phyloP scores from a whole-genome alignment of 768 basidiomycete species.

The Sarcomyxa edulis region DNA sequence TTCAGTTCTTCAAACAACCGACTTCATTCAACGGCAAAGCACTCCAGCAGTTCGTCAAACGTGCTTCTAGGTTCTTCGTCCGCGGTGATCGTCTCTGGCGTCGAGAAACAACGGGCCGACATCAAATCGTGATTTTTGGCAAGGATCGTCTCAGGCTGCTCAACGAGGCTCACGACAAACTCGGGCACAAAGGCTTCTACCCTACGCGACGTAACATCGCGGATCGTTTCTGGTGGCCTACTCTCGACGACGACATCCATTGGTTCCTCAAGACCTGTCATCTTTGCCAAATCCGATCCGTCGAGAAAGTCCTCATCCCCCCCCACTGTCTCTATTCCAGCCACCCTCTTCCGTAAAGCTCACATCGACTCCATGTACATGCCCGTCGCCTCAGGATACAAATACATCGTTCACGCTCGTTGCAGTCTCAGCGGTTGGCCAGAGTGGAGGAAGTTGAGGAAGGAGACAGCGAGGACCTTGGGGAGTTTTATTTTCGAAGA shows the following conservation, averaged over 20 bases:
- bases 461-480: constrained; percentile 20
- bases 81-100: constrained; percentile 14
- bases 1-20: no score
- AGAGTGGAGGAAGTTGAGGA: constrained; percentile 21
- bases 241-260: constrained; percentile 14
- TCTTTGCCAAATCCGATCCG: constrained; percentile 18
- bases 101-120: constrained; percentile 11
- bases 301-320: no score
- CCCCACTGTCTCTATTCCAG: constrained; percentile 16
- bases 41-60: no score
- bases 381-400: constrained; percentile 23
- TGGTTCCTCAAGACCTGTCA: constrained; percentile 23
- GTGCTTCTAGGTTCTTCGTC: no score
- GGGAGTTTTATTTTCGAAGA: constrained; percentile 30
- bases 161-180: constrained; percentile 16
- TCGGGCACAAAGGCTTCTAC: constrained; percentile 22
- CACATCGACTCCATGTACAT: constrained; percentile 38
- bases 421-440: constrained; percentile 27
- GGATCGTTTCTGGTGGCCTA: constrained; percentile 27
- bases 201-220: constrained; percentile 12
- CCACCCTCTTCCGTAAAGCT: constrained; percentile 26
- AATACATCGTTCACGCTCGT: constrained; percentile 29
- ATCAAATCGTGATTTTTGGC: constrained; percentile 17
- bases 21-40: no score
- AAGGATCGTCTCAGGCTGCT: constrained; percentile 13